Conservation (phyloP, 192 early-diverging fungal genomes). For the Coemansia reversa region DNA sequence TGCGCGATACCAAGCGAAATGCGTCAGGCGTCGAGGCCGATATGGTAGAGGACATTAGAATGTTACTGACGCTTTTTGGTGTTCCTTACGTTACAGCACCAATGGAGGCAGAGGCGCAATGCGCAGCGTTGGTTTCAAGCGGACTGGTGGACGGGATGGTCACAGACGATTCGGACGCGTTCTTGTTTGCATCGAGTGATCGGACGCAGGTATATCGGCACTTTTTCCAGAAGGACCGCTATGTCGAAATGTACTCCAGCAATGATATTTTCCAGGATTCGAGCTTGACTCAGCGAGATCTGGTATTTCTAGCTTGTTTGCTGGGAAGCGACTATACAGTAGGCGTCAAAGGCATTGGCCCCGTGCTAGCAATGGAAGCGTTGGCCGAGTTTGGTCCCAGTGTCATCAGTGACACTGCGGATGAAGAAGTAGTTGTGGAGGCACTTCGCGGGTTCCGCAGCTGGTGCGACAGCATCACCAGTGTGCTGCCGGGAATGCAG, state of each 20-base stretch:
- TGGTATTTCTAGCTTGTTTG: constrained; percentile 84
- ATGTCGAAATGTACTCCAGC: constrained; percentile 79
- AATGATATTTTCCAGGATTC: constrained; percentile 67
- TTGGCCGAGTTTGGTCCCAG: constrained; percentile 67
- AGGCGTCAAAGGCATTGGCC: constrained; percentile 84
- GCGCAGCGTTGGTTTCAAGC: constrained; percentile 65
- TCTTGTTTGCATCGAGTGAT: constrained; percentile 80
- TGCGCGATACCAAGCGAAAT: constrained; percentile 34
- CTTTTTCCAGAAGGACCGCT: constrained; percentile 89
- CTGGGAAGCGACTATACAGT: constrained; percentile 98
- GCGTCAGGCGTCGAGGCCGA: constrained; percentile 37
- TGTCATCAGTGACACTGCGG: constrained; percentile 3
- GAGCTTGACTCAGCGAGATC: constrained; percentile 62
- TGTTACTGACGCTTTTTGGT: constrained; percentile 86
- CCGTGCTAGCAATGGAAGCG: constrained; percentile 87
- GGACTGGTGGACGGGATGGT: constrained; percentile 89
- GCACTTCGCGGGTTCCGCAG: constrained; percentile 31
- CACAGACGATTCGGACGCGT: constrained; percentile 97
- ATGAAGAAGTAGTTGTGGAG: constrained; percentile 29
- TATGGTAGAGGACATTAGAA: constrained; percentile 59
- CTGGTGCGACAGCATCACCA: constrained; percentile 45
- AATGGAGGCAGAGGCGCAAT: constrained; percentile 98
- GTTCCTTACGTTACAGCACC: constrained; percentile 91
- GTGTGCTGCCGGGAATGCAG: constrained; percentile 49
- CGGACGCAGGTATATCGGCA: constrained; percentile 74